These are phyloP conservation scores for Magnolia officinalis DNA, from an alignment of 164 flowering plant genomes.

Conservation along the genomic window DNA sequence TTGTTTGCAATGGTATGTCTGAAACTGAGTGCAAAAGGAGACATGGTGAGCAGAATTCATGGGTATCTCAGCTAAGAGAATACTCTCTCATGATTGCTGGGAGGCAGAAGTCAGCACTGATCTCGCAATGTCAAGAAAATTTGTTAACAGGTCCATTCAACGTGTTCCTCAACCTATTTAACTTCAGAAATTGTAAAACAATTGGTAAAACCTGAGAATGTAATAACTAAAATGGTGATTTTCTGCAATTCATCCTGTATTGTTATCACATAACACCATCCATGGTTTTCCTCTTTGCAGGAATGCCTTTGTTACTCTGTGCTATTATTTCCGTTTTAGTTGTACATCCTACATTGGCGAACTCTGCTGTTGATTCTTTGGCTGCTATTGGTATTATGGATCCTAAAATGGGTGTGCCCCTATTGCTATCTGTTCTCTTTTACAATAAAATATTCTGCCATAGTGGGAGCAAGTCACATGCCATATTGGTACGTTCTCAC, in stretches of 20 bases:
- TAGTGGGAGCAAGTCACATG: constrained; percentile 25
- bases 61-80: constrained; percentile 53
- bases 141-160: constrained; percentile 41
- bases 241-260: background rate
- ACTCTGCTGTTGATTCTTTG: constrained; percentile 57
- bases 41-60: constrained; percentile 27
- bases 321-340: constrained; percentile 51
- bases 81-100: constrained; percentile 33
- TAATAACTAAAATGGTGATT: background rate
- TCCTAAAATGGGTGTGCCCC: constrained; percentile 59
- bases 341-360: constrained; percentile 51
- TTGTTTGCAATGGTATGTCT: constrained; percentile 21
- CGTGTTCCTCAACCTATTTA: background rate
- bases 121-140: constrained; percentile 32
- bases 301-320: constrained; percentile 54
- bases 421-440: constrained; percentile 60
- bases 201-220: background rate
- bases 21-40: constrained; percentile 20
- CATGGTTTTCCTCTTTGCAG: constrained; percentile 38
- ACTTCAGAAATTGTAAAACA: background rate
- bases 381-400: constrained; percentile 54
- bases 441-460: constrained; percentile 47
- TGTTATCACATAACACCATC: background rate
- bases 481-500: constrained; percentile 45
- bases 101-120: constrained; percentile 39